Conservation (phyloP, 1,284 basidiomycete species). For the Termitomyces sp. region DNA sequence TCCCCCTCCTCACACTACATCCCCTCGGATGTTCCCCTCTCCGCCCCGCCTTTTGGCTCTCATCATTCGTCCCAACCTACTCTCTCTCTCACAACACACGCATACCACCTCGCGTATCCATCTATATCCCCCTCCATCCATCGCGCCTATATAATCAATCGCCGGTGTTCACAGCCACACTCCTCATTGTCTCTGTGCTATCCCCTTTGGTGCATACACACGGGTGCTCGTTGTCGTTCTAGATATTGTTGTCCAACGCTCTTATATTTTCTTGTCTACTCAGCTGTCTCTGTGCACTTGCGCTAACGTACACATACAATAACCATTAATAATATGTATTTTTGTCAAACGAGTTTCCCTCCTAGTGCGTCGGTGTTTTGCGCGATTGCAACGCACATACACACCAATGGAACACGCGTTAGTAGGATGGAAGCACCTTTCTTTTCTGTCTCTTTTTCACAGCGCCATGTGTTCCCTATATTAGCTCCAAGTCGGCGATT, state of each 20-base stretch:
- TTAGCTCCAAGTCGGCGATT: no score
- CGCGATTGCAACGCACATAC: no score
- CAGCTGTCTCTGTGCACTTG: background rate
- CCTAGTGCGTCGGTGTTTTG: background rate
- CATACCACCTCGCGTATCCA: conserved; percentile 8
- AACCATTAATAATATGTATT: conserved; percentile 16
- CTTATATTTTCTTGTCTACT: conserved; percentile 5
- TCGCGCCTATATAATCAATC: conserved; percentile 9
- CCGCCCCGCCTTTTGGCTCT: conserved; percentile 46
- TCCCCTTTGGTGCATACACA: conserved; percentile 9
- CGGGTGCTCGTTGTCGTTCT: conserved; percentile 2
- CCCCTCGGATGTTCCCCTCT: conserved; percentile 47
- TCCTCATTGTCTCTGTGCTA: conserved; percentile 4
- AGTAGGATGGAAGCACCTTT: no score
- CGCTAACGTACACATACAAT: background rate
- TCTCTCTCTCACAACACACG: conserved; percentile 1
- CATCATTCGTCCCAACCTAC: conserved; percentile 28
- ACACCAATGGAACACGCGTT: no score
- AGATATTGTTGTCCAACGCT: conserved; percentile 11
- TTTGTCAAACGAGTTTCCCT: background rate
- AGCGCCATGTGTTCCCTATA: no score
- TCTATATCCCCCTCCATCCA: background rate
- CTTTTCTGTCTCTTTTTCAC: background rate
- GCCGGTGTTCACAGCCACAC: conserved; percentile 9
- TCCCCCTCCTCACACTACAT: conserved; percentile 34